Evolutionary conservation across 2,329 filamentous ascomycete genomes (phyloP).

Genomic region (Bipolaris sorokiniana): DNA sequence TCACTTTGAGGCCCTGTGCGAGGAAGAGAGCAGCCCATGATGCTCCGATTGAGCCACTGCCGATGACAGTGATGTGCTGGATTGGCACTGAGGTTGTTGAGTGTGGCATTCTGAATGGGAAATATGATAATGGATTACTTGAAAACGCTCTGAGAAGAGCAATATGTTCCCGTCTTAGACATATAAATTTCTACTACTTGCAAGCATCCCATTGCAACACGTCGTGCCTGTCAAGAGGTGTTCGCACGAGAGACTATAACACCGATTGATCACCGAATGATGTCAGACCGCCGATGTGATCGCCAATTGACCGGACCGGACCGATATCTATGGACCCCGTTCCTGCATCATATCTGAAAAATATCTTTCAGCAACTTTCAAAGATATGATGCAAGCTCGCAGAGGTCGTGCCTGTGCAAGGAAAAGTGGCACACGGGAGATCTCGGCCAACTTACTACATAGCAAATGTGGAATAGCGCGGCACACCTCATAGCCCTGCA

Average conservation of each 20-base stretch:
- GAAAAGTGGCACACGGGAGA: neutral
- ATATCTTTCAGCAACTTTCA: neutral
- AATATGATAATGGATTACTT: neutral
- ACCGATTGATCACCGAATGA: neutral
- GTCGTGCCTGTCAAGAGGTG: neutral
- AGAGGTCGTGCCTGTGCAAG: neutral
- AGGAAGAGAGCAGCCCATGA: slow-evolving; percentile 53
- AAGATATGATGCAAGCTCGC: neutral
- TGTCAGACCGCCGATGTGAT: neutral
- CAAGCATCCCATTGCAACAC: neutral
- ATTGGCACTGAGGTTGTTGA: slow-evolving; percentile 1
- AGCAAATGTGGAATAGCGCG: neutral
- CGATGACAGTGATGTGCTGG: slow-evolving; percentile 41
- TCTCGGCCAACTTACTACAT: neutral
- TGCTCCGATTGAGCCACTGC: slow-evolving; percentile 50
- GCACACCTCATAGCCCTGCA: neutral
- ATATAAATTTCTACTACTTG: neutral
- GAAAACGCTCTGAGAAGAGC: too few species aligned
- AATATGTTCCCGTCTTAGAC: neutral
- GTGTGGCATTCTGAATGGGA: neutral
- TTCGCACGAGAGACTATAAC: neutral
- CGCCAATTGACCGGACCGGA: neutral
- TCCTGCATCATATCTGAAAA: neutral
- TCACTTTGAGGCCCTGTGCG: slow-evolving; percentile 48
- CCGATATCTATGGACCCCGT: neutral